A percentile compares a stretch with the other conserved stretches of the same genome.
Evolutionary conservation across 768 basidiomycete genomes (phyloP).

Genomic region (Pluteus cervinus): DNA sequence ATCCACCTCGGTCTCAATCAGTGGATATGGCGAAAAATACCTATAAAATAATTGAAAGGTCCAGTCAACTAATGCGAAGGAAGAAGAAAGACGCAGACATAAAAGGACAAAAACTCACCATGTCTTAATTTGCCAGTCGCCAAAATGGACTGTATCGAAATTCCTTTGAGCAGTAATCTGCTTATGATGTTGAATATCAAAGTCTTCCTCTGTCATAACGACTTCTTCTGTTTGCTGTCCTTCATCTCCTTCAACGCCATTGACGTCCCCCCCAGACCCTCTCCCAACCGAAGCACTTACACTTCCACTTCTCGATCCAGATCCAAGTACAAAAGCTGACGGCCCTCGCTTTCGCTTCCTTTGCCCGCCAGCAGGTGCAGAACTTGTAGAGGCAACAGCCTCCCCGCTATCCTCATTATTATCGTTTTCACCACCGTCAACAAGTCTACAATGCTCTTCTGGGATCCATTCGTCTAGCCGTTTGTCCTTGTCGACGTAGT

Average conservation of each 20-base stretch:
- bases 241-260: constrained; percentile 8
- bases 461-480: constrained; percentile 72
- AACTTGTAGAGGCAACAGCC: background rate
- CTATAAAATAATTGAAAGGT: too few species aligned
- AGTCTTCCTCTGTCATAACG: constrained; percentile 62
- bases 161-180: constrained; percentile 68
- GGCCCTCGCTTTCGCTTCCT: constrained; percentile 11
- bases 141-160: constrained; percentile 83
- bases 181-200: constrained; percentile 62
- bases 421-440: constrained; percentile 18
- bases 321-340: too few species aligned
- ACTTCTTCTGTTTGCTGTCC: constrained; percentile 20
- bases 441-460: constrained; percentile 32
- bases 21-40: constrained; percentile 93
- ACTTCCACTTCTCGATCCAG: too few species aligned
- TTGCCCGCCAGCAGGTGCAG: background rate
- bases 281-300: constrained; percentile 5
- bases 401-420: constrained; percentile 24
- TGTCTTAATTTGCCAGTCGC: constrained; percentile 80
- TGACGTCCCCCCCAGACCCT: constrained; percentile 8
- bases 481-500: constrained; percentile 66
- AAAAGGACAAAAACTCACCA: constrained; percentile 49
- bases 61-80: too few species aligned
- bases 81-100: constrained; percentile 1
- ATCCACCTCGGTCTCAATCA: constrained; percentile 60